phyloP scores from a whole-genome alignment of 2,329 filamentous ascomycete species.

The Cladosporium sp. region DNA sequence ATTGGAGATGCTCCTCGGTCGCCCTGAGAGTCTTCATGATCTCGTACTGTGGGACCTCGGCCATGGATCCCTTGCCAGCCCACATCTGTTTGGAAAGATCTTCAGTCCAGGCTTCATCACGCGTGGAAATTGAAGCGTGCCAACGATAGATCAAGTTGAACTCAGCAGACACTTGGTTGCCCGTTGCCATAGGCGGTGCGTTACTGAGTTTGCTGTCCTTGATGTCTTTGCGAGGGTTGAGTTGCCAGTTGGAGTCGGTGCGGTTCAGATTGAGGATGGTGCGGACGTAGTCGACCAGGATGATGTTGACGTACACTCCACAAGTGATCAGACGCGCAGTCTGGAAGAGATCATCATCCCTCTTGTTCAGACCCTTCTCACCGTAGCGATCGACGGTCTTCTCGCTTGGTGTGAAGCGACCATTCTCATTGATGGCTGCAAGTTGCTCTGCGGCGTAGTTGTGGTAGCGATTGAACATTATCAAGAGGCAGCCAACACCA shows the following conservation, averaged over 20 bases:
- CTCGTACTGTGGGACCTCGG: slow-evolving; percentile 21
- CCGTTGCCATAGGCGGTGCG: slow-evolving; percentile 33
- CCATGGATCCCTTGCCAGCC: slow-evolving; percentile 10
- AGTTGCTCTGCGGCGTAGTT: slow-evolving; percentile 79
- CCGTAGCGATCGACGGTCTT: slow-evolving; percentile 34
- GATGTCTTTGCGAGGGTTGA: slow-evolving; percentile 40
- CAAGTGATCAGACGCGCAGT: slow-evolving; percentile 49
- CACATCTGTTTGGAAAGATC: slow-evolving; percentile 34
- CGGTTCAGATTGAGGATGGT: slow-evolving; percentile 47
- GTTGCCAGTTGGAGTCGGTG: slow-evolving; percentile 40
- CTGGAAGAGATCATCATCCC: slow-evolving; percentile 48
- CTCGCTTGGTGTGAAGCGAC: slow-evolving; percentile 69
- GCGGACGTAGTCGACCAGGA: slow-evolving; percentile 50
- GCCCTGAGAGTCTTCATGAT: slow-evolving; percentile 28
- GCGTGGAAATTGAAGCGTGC: slow-evolving; percentile 41
- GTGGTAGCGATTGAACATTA: slow-evolving; percentile 72
- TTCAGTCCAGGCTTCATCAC: slow-evolving; percentile 44
- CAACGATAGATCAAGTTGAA: slow-evolving; percentile 53
- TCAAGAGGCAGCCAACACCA: slow-evolving; percentile 62
- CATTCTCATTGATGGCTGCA: slow-evolving; percentile 78
- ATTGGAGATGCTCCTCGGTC: slow-evolving; percentile 25
- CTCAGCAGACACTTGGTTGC: slow-evolving; percentile 49
- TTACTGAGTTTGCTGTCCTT: slow-evolving; percentile 20
- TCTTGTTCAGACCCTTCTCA: slow-evolving; percentile 29
- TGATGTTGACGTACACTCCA: slow-evolving; percentile 51